Evolutionary conservation across 192 early-diverging fungal genomes (phyloP).

Genomic region (Entomortierella chlamydospora): DNA sequence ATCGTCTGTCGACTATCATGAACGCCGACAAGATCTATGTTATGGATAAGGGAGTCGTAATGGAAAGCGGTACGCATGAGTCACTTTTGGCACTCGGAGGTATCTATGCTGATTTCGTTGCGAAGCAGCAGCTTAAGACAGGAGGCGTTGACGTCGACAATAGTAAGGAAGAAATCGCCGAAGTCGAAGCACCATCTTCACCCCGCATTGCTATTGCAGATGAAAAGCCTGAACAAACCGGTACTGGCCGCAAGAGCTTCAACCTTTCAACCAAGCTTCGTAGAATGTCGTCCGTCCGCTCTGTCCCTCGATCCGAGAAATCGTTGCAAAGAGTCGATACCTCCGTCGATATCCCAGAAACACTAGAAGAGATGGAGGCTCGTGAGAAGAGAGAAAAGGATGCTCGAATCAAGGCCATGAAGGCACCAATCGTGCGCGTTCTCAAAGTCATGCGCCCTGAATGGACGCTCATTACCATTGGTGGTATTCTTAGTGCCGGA

Average conservation of each 20-base stretch:
- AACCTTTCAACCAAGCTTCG: conserved; percentile 62
- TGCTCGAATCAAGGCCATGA: conserved; percentile 53
- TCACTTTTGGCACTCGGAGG: conserved; percentile 69
- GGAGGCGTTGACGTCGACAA: conserved; percentile 38
- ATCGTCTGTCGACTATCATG: conserved; percentile 86
- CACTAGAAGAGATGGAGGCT: conserved; percentile 48
- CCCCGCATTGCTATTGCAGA: conserved; percentile 48
- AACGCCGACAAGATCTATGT: conserved; percentile 87
- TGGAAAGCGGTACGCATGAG: conserved; percentile 79
- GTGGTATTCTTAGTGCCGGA: conserved; percentile 68
- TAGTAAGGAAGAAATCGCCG: not conserved
- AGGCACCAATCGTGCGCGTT: conserved; percentile 67
- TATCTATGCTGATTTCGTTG: conserved; percentile 66
- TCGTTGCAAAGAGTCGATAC: conserved; percentile 29
- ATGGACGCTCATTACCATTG: conserved; percentile 64
- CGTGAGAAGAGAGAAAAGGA: conserved; percentile 52
- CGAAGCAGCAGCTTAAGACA: conserved; percentile 66
- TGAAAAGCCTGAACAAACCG: conserved; percentile 31
- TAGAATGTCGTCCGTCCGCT: conserved; percentile 44
- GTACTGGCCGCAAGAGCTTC: conserved; percentile 70
- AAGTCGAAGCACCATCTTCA: not conserved
- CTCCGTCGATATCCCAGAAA: conserved; percentile 24
- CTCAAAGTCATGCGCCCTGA: conserved; percentile 66
- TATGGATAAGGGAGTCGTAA: conserved; percentile 70
- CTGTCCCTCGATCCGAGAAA: conserved; percentile 38